Base-by-base conservation (phyloP, 2,329 filamentous ascomycete species). In the Hymenoscyphus scutula region DNA sequence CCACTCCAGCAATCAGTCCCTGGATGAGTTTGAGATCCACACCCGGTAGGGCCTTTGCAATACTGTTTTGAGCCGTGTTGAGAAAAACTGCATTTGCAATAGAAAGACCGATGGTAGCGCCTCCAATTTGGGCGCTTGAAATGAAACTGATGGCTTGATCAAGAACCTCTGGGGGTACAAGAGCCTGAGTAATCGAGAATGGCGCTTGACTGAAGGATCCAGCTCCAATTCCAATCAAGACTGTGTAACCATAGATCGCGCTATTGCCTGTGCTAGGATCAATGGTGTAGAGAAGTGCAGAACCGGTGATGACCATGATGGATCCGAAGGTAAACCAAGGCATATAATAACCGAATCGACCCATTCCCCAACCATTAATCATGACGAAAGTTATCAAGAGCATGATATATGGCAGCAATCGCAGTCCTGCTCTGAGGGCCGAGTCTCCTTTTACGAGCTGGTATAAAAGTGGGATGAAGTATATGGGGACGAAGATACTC, bases 391-490 rank as follows among this genome's bases (percentile, higher is more conserved):
- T 64, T 13, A 77, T 73, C 1, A 77, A 60, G 0, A 78, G 41
- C 29, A 76, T 62, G 53, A 81, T 76, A 58, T 79, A 74, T 0
- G 79, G 78, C 6, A 81, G 68, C 1, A 81, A 70, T 10, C 75
- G 64, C 53, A 75, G 68, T 25, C 72, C 69, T 34, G 72, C 68
- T 53, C 73, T 83, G 11, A 82, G 77, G 5, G 77, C 78, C 3
- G 77, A 76, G 17, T 81, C 72, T 71, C 56, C 48, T 15, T 56
- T 32, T 3, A 37, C 54, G 0, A 78, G 92, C 2, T 90, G 78
- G 55, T 80, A 80, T 66, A 78, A 76, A 61, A 83, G 79, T 53
- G 81, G 76, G 57, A 79, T 75, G 37, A 77, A 75, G 23, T 63
- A 61, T 41, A 62, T 54, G 3, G 60, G 58, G 38, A 63, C 45